Percentiles rank a stretch among this genome's conserved stretches.
These are phyloP conservation scores for Cyanidiococcus yangmingshanensis DNA, from an alignment of 23 red algal species.

Conservation along the genomic window DNA sequence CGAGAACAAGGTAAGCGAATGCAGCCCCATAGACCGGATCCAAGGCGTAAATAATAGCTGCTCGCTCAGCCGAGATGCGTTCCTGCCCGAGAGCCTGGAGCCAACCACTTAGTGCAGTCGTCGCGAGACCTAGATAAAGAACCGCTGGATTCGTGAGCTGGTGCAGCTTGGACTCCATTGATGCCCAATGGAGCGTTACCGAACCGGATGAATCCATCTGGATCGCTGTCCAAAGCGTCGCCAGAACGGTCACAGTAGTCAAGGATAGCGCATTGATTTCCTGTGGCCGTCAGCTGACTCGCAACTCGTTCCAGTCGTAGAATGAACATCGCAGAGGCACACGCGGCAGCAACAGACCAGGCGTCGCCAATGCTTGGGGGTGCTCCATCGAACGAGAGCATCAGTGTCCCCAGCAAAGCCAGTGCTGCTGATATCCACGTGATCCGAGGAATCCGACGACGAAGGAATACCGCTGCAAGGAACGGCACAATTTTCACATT, in stretches of 20 bases:
- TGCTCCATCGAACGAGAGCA: conserved; percentile 67
- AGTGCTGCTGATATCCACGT: conserved; percentile 57
- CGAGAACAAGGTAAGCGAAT: conserved; percentile 49
- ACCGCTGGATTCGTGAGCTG: conserved; percentile 11
- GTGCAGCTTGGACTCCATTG: neutral
- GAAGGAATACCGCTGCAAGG: conserved; percentile 48
- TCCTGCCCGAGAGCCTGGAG: conserved; percentile 79
- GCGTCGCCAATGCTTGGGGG: conserved; percentile 49
- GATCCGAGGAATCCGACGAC: conserved; percentile 32
- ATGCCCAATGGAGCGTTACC: neutral
- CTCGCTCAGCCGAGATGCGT: conserved; percentile 52
- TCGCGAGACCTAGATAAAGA: conserved; percentile 71
- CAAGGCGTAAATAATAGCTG: conserved; percentile 80
- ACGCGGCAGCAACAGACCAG: conserved; percentile 54
- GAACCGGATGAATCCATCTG: neutral
- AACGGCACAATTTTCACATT: conserved; percentile 97
- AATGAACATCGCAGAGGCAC: conserved; percentile 85
- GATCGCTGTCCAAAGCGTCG: conserved; percentile 33
- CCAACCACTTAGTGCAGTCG: conserved; percentile 71
- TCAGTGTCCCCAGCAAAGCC: conserved; percentile 60
- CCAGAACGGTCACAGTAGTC: conserved; percentile 29
- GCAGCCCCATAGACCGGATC: conserved; percentile 85
- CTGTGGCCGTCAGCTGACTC: conserved; percentile 6
- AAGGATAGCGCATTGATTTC: conserved; percentile 45
- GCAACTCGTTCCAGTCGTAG: conserved; percentile 50